Conservation (phyloP, 1,284 basidiomycete species). For the Heterobasidion irregulare region DNA sequence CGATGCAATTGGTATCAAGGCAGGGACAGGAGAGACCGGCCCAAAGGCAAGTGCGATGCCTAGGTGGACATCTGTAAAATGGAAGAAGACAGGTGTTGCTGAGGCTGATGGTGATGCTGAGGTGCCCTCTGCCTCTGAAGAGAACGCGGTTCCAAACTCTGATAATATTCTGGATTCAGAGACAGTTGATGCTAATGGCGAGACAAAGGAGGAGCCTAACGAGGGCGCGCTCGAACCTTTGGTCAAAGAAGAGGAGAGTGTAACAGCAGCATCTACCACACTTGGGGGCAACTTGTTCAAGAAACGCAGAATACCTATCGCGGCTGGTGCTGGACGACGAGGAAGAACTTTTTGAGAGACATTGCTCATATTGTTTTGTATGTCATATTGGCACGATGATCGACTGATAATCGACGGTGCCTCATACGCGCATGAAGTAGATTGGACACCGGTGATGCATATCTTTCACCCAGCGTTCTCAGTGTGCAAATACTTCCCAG, state of each 20-base stretch:
- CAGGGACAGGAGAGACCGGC: neutral
- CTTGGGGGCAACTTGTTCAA: conserved; percentile 25
- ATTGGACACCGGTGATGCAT: too few relatives aligned
- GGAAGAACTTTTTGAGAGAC: conserved; percentile 16
- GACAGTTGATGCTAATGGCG: too few relatives aligned
- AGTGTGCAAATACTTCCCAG: too few relatives aligned
- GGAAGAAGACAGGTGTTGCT: conserved; percentile 24
- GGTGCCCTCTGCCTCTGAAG: neutral
- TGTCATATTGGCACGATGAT: too few relatives aligned
- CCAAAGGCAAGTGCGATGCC: conserved; percentile 16
- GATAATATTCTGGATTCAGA: too few relatives aligned
- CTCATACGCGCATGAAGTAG: too few relatives aligned
- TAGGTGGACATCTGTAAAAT: conserved; percentile 29
- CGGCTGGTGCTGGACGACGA: conserved; percentile 19
- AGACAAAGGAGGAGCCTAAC: neutral
- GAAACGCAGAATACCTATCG: conserved; percentile 31
- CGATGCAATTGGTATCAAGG: neutral
- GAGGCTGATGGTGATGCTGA: neutral
- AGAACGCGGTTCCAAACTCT: conserved; percentile 1
- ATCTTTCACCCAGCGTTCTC: too few relatives aligned
- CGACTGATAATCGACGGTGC: too few relatives aligned
- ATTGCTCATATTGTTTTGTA: too few relatives aligned
- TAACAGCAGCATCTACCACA: conserved; percentile 10
- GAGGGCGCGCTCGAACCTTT: neutral
- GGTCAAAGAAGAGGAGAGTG: conserved; percentile 10